Conservation (phyloP, 2,329 filamentous ascomycete genomes). For the Fusarium annulatum region DNA sequence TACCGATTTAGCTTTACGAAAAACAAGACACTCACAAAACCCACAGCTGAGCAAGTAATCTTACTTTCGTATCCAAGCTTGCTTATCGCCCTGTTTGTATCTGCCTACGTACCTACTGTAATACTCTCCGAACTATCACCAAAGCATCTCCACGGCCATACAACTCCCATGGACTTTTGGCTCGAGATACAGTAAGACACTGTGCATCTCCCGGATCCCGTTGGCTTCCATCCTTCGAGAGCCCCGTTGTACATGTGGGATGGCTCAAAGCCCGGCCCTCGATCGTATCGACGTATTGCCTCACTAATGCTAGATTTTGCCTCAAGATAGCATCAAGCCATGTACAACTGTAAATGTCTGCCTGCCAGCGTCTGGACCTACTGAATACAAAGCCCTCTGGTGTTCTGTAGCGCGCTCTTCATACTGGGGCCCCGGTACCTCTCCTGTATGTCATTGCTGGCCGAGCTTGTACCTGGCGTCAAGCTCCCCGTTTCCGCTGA, state of each 20-base stretch:
- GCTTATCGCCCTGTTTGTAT: slow-evolving; percentile 4
- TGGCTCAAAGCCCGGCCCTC: slow-evolving; percentile 26
- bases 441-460: slow-evolving; percentile 43
- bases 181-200: slow-evolving; percentile 25
- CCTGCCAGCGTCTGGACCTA: slow-evolving; percentile 15
- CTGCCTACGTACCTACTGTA: not conserved
- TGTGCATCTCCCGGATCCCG: slow-evolving; percentile 41
- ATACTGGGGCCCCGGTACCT: slow-evolving; percentile 39
- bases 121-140: slow-evolving; percentile 9
- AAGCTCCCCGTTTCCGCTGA: slow-evolving; percentile 39
- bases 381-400: slow-evolving; percentile 23
- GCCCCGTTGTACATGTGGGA: slow-evolving; percentile 16
- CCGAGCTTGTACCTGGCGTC: slow-evolving; percentile 35
- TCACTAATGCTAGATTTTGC: slow-evolving; percentile 30
- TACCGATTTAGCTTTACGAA: slow-evolving; percentile 10
- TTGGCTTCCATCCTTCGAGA: slow-evolving; percentile 26
- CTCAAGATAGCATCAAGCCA: slow-evolving; percentile 22
- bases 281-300: slow-evolving; percentile 14
- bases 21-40: slow-evolving; percentile 4
- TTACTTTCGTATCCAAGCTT: slow-evolving; percentile 26
- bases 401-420: slow-evolving; percentile 22
- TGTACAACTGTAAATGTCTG: slow-evolving; percentile 22
- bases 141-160: slow-evolving; percentile 13
- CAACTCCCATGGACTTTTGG: slow-evolving; percentile 1
- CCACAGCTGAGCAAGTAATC: slow-evolving; percentile 10